Conservation (phyloP, 371 early-diverging fungal species). For the Syncephalastrum sp. region DNA sequence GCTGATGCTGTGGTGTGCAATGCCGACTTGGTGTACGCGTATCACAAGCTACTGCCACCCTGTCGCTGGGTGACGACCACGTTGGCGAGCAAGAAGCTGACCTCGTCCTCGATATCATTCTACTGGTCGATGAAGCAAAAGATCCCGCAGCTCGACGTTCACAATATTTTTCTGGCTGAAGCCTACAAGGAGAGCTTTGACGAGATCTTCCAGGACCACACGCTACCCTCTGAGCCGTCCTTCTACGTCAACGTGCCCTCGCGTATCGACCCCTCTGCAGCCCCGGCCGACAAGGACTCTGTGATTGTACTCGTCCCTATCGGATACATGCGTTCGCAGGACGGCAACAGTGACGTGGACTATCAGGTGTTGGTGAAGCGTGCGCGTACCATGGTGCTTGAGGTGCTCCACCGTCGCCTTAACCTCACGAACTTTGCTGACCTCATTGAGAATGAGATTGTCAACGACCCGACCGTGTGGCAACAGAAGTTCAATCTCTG, state of each 20-base stretch:
- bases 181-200: conserved; percentile 60
- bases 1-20: conserved; percentile 68
- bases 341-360: conserved; percentile 17
- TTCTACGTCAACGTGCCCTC: conserved; percentile 68
- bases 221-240: conserved; percentile 50
- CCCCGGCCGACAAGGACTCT: conserved; percentile 52
- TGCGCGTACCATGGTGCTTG: conserved; percentile 52
- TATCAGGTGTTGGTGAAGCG: conserved; percentile 31
- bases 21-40: conserved; percentile 61
- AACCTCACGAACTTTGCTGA: conserved; percentile 38
- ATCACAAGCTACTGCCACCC: conserved; percentile 55
- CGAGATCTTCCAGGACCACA: conserved; percentile 51
- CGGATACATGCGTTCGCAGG: conserved; percentile 42
- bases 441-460: conserved; percentile 52
- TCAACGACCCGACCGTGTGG: conserved; percentile 63
- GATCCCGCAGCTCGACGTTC: conserved; percentile 52
- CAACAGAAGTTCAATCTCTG: conserved; percentile 59
- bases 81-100: conserved; percentile 44
- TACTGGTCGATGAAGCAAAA: conserved; percentile 60
- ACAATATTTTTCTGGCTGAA: conserved; percentile 65
- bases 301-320: conserved; percentile 62
- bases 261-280: conserved; percentile 56
- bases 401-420: conserved; percentile 35
- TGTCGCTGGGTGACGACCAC: conserved; percentile 42
- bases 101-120: conserved; percentile 61